These are phyloP conservation scores for Fusarium sp. DNA, from an alignment of 2,329 filamentous ascomycete species.

Conservation along the genomic window DNA sequence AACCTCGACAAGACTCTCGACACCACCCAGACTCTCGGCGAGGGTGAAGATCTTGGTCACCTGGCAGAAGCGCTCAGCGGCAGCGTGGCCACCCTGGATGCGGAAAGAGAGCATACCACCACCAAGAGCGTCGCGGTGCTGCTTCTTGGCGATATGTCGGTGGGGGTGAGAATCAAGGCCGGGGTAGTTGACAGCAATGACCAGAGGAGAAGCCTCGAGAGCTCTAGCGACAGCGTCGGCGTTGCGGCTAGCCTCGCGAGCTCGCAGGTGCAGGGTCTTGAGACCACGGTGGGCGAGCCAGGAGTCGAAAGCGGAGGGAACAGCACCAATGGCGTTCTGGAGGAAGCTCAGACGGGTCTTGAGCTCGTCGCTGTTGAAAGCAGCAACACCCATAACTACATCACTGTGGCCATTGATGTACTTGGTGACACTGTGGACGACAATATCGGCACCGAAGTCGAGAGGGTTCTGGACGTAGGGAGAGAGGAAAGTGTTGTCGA, in stretches of 20 bases:
- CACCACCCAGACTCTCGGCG: constrained; percentile 90
- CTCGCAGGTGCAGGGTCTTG: constrained; percentile 95
- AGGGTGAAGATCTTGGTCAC: constrained; percentile 90
- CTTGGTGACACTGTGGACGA: constrained; percentile 97
- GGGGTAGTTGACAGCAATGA: constrained; percentile 94
- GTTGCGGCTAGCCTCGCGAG: constrained; percentile 85
- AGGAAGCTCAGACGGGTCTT: constrained; percentile 85
- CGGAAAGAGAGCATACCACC: constrained; percentile 99
- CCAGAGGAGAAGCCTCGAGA: constrained; percentile 82
- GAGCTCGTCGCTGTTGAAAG: constrained; percentile 89
- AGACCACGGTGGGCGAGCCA: constrained; percentile 98
- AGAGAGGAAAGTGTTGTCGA: constrained; percentile 98
- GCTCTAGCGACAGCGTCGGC: constrained; percentile 80
- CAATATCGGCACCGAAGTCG: constrained; percentile 94
- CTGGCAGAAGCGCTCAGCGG: constrained; percentile 93
- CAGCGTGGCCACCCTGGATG: constrained; percentile 84
- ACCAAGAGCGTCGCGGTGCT: constrained; percentile 94
- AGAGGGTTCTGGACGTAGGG: constrained; percentile 98
- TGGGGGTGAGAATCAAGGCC: constrained; percentile 90
- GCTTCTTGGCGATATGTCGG: constrained; percentile 83
- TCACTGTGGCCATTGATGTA: constrained; percentile 99
- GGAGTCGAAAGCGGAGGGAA: constrained; percentile 94
- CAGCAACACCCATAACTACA: constrained; percentile 96
- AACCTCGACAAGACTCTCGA: constrained; percentile 92
- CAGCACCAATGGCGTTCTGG: constrained; percentile 96